Base-by-base conservation (phyloP, 2,329 filamentous ascomycete genomes). In the Ploettnerulaceae sp. region DNA sequence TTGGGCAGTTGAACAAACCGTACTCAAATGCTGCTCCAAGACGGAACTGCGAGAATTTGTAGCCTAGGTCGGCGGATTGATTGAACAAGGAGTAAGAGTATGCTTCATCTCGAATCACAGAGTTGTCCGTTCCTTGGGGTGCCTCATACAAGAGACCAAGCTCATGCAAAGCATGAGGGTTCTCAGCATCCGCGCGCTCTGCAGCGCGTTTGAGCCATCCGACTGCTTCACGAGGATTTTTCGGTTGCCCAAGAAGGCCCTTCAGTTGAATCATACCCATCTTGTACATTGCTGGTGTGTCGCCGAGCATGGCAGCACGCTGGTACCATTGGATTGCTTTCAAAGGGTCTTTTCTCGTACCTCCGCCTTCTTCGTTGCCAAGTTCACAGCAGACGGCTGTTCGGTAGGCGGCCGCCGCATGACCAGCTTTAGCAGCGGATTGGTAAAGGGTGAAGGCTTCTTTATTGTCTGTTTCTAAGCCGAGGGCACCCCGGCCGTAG, bases 261-360 rank as follows among this genome's bases (percentile, higher is more conserved):
- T 97, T 97, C 45, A 97, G 77, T 52, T 88, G 72, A 56, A 98
- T 95, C 84, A 96, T 95, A 48, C 93, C 93, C 68, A 97, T 82
- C 68, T 98, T 98, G 72, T 96, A 98, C 89, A 97, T 95, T 22
- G 90, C 93, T 0, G 91, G 86, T 1, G 86, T 84, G 61, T 98
- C 91, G 3, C 93, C 91, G 2, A 97, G 74, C 9, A 85, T 84
- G 8, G 93, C 91, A 5, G 93, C 89, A 33, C 90, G 86, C 65
- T 91, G 89, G 67, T 98, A 98, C 93, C 93, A 98, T 66, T 97
- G 91, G 15, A 97, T 90, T 1, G 93, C 91, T 68, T 97, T 97
- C 55, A 91, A 69, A 0, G 89, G 88, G 61, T 98, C 93, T 58
- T 85, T 86, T 48, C 88, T 82, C 1, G 93, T 97, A 18, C 93